Percentiles rank a stretch among this genome's conserved stretches.
Evolutionary conservation across 768 basidiomycete species (phyloP).

Genomic region (Phallus indusiatus): DNA sequence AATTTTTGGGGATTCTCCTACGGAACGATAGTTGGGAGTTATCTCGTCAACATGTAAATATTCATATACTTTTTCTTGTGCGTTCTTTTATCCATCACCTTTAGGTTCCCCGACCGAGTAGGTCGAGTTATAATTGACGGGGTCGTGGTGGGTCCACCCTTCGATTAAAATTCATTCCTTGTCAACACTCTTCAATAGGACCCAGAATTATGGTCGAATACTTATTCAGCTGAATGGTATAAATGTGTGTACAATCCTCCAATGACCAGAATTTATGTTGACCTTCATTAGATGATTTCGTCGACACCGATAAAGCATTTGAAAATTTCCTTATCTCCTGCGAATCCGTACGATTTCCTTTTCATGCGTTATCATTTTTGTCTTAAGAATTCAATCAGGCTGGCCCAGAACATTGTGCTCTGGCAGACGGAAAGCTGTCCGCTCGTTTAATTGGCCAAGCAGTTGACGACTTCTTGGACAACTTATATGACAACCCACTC

Average conservation of each 20-base stretch:
- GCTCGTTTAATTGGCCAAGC: constrained; percentile 13
- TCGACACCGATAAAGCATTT: constrained; percentile 18
- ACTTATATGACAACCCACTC: constrained; percentile 19
- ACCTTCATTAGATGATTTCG: constrained; percentile 15
- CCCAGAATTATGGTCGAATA: constrained; percentile 20
- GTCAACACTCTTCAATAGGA: constrained; percentile 10
- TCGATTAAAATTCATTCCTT: neutral
- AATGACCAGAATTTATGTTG: constrained; percentile 7
- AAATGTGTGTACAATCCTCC: neutral
- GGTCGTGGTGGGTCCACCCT: constrained; percentile 13
- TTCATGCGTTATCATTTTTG: neutral
- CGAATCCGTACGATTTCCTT: constrained; percentile 13
- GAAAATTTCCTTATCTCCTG: constrained; percentile 21
- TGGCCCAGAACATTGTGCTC: constrained; percentile 18
- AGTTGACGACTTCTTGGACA: constrained; percentile 17
- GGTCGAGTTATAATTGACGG: constrained; percentile 24
- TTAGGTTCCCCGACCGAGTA: constrained; percentile 22
- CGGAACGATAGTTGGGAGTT: constrained; percentile 23
- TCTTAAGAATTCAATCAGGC: constrained; percentile 13
- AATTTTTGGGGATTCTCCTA: constrained; percentile 26
- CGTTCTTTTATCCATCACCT: neutral
- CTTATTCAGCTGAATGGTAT: constrained; percentile 8
- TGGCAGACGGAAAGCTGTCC: constrained; percentile 15
- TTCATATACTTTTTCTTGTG: neutral
- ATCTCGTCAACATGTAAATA: constrained; percentile 24